Base-by-base conservation (phyloP, 176 grass and related monocot species). In the Aegilops tauschii region DNA sequence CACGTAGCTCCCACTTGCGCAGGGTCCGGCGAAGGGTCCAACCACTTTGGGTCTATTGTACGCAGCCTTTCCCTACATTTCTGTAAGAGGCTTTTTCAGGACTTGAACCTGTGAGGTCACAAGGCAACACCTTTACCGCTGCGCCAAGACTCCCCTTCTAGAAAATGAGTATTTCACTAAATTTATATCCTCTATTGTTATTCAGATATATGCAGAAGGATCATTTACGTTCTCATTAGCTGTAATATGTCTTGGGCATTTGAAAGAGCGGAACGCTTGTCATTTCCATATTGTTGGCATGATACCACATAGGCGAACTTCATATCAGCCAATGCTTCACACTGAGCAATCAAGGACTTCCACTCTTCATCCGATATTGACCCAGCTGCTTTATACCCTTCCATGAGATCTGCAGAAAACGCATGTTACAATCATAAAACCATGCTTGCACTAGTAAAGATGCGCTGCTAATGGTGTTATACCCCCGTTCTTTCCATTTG, bases 221-320 rank as follows among this genome's bases (percentile, higher is more conserved):
- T 50, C 40, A 74, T 86, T 74, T 95, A 98, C 95, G 75, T 93
- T 87, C 88, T 92, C 93, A 98, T 98, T 76, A 98, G 93, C 71
- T 93, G 86, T 66, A 95, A 89, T 89, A 98, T 95, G 83, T 95
- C 95, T 90, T 93, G 91, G 27, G 95, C 95, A 85, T 52, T 88
- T 29, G 69, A 28, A 85, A 93, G 82, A 83, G 89, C 93, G 86
- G 95, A 90, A 83, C 95, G 89, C 86, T 98, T 98, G 80, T 95
- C 89, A 90, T 91, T 95, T 84, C 95, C 95, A 88, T 98, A 98
- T 75, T 98, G 93, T 89, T 98, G 95, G 87, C 95, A 98, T 36
- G 95, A 98, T 59, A 98, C 95, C 6, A 98, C 95, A 83, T 95
- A 95, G 30, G 93, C 95, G 83, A 98, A 98, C 83, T 98, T 98